phyloP scores from a whole-genome alignment of 2,329 filamentous ascomycete species.

The Cytospora chrysosperma region DNA sequence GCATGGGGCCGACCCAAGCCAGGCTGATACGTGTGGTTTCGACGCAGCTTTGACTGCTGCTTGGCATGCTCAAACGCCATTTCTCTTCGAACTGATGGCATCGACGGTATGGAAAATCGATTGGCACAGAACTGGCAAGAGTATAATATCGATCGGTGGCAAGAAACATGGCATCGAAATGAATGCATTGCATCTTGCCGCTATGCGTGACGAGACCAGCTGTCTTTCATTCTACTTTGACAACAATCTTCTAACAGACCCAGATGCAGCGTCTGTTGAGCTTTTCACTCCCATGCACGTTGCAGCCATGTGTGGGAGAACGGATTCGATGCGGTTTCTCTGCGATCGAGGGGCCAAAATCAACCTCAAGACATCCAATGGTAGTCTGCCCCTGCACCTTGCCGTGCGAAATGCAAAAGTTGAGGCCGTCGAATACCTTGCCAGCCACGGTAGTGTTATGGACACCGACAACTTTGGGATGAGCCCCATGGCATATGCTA shows the following conservation, averaged over 20 bases:
- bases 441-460: neutral
- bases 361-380: neutral
- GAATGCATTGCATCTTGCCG: neutral
- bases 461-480: neutral
- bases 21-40: rapidly evolving
- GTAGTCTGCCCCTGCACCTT: neutral
- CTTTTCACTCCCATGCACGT: too few relatives aligned
- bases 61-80: neutral
- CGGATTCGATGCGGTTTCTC: neutral
- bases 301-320: too few relatives aligned
- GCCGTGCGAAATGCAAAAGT: neutral
- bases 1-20: neutral
- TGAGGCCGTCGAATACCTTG: neutral
- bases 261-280: too few relatives aligned
- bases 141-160: too few relatives aligned
- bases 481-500: neutral
- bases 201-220: neutral
- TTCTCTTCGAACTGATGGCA: neutral
- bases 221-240: too few relatives aligned
- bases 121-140: neutral
- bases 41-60: neutral
- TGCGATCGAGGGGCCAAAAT: neutral
- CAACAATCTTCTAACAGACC: too few relatives aligned
- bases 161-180: rapidly evolving
- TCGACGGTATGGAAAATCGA: too few relatives aligned